Evolutionary conservation across 2,329 filamentous ascomycete species (phyloP).

Genomic region (Scytalidium sp.): DNA sequence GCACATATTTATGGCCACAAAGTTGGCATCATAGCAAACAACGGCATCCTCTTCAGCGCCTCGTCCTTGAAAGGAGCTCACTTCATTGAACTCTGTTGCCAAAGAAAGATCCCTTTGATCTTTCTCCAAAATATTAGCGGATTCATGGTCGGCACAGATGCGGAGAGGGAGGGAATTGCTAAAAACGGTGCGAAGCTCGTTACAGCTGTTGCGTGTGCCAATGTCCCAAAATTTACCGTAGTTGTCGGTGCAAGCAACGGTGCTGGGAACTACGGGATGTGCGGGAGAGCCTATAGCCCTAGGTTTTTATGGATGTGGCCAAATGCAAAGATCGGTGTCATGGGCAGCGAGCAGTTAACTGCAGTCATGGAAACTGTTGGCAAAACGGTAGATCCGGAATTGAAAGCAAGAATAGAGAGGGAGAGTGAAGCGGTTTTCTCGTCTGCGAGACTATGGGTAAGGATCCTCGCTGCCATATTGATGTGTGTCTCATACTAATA

Average conservation of each 20-base stretch:
- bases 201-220: slow-evolving; percentile 87
- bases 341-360: slow-evolving; percentile 90
- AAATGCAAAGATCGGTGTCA: slow-evolving; percentile 92
- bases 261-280: slow-evolving; percentile 98
- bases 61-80: slow-evolving; percentile 92
- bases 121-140: slow-evolving; percentile 97
- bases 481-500: slow-evolving; percentile 8
- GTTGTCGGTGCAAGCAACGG: slow-evolving; percentile 92
- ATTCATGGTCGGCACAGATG: slow-evolving; percentile 95
- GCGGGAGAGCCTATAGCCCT: slow-evolving; percentile 87
- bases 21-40: slow-evolving; percentile 93
- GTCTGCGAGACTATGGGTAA: slow-evolving; percentile 80
- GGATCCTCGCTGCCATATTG: slow-evolving; percentile 7
- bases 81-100: slow-evolving; percentile 92
- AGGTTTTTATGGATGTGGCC: slow-evolving; percentile 97
- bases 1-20: slow-evolving; percentile 85
- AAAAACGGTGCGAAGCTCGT: slow-evolving; percentile 98
- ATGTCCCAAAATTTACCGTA: slow-evolving; percentile 95
- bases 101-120: slow-evolving; percentile 83
- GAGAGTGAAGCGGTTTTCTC: slow-evolving; percentile 91
- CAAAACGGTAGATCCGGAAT: slow-evolving; percentile 72
- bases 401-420: slow-evolving; percentile 80
- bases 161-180: slow-evolving; percentile 91
- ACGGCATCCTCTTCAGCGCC: slow-evolving; percentile 89
- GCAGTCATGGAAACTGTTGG: slow-evolving; percentile 95